A percentile compares a stretch with the other conserved stretches of the same genome.
Conservation (phyloP, 192 early-diverging fungal species). For the Linnemannia schmuckeri region DNA sequence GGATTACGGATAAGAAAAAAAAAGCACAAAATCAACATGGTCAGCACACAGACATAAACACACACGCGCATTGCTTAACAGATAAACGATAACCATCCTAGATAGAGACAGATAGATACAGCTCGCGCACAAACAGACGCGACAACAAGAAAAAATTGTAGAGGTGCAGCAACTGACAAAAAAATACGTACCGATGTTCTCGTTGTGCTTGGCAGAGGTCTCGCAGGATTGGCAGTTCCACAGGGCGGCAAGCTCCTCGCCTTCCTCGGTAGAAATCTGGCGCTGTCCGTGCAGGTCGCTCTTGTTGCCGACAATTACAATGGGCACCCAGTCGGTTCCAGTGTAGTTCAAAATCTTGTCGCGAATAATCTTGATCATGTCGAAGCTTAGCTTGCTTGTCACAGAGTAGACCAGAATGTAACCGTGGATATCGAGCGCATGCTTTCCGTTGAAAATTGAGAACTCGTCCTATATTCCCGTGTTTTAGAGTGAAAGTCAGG, state of each 20-base stretch:
- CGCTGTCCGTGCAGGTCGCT: constrained; percentile 84
- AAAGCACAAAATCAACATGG: neutral
- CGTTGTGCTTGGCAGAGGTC: constrained; percentile 92
- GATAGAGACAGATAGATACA: neutral
- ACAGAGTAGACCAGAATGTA: constrained; percentile 97
- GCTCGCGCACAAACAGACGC: neutral
- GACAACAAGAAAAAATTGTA: neutral
- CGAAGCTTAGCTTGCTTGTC: constrained; percentile 85
- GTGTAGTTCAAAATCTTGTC: constrained; percentile 96
- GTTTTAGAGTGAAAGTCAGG: neutral
- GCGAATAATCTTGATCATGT: constrained; percentile 89
- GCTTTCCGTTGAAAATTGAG: constrained; percentile 92
- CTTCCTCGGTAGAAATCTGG: constrained; percentile 86
- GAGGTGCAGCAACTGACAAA: neutral
- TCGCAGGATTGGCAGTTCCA: constrained; percentile 93
- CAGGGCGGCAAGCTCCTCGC: constrained; percentile 78
- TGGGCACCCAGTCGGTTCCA: constrained; percentile 90
- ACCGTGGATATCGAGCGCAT: constrained; percentile 92
- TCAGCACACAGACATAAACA: neutral
- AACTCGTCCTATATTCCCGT: constrained; percentile 82
- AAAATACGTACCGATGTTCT: constrained; percentile 79
- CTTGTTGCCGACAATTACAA: constrained; percentile 95
- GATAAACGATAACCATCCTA: neutral
- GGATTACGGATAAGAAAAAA: neutral
- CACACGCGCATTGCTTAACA: neutral